These are phyloP conservation scores for Chaetomiaceae sp. DNA, from an alignment of 2,329 filamentous ascomycete species.

Conservation along the genomic window DNA sequence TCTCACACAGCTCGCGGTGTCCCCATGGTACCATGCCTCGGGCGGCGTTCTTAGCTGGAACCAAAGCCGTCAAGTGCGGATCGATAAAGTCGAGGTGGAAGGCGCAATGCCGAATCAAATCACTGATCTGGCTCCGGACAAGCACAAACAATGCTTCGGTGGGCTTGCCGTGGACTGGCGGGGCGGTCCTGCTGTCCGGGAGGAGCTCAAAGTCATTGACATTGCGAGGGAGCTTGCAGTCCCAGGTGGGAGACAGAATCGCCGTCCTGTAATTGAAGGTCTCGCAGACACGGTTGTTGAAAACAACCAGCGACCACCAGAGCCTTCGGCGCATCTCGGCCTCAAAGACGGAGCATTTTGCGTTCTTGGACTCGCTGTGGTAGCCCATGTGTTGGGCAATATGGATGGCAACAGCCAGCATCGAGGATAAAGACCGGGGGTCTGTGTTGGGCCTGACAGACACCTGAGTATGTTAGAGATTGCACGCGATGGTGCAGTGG, in stretches of 20 bases:
- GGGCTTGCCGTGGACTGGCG: constrained; percentile 29
- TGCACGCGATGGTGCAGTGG: no score
- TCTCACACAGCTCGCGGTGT: constrained; percentile 28
- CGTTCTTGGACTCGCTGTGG: constrained; percentile 41
- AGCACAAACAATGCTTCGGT: constrained; percentile 43
- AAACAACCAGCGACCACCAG: constrained; percentile 57
- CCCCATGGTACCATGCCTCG: not conserved
- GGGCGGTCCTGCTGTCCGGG: constrained; percentile 35
- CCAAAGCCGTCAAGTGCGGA: constrained; percentile 31
- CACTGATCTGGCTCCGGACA: constrained; percentile 38
- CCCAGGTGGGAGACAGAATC: constrained; percentile 35
- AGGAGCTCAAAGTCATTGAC: constrained; percentile 45
- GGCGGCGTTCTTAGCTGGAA: constrained; percentile 20
- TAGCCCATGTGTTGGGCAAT: constrained; percentile 56
- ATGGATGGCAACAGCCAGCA: constrained; percentile 51
- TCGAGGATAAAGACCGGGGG: constrained; percentile 48
- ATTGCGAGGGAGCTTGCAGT: constrained; percentile 42
- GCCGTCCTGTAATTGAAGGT: constrained; percentile 38
- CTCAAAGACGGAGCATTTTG: constrained; percentile 39
- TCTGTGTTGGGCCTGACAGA: constrained; percentile 41
- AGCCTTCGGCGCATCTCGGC: constrained; percentile 57
- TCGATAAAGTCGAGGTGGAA: constrained; percentile 36
- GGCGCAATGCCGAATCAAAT: constrained; percentile 34
- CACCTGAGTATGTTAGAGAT: constrained; percentile 36
- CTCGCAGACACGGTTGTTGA: constrained; percentile 55